phyloP scores from a whole-genome alignment of 2,329 filamentous ascomycete genomes.

The Microcyclospora tardicrescens region DNA sequence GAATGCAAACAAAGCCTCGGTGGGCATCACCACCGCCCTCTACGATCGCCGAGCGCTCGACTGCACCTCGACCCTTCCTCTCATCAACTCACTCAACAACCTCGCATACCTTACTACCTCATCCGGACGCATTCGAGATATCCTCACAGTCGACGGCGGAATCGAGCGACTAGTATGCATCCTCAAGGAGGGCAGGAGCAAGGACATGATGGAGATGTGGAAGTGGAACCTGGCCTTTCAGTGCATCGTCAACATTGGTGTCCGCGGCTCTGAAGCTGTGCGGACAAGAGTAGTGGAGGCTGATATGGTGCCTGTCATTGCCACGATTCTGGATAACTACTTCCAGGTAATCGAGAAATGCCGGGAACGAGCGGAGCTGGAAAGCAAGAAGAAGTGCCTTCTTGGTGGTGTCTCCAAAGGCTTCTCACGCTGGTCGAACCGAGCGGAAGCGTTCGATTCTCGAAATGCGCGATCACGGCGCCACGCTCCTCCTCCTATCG shows the following conservation, averaged over 20 bases:
- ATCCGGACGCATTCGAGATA: slow-evolving; percentile 92
- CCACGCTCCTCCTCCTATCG: slow-evolving; percentile 74
- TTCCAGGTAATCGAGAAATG: slow-evolving; percentile 91
- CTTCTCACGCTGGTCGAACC: slow-evolving; percentile 28
- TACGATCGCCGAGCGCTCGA: slow-evolving; percentile 96
- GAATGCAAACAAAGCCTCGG: slow-evolving; percentile 97
- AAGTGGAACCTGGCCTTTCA: slow-evolving; percentile 99
- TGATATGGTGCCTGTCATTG: slow-evolving; percentile 97
- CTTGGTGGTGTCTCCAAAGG: slow-evolving; percentile 20
- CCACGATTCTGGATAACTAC: slow-evolving; percentile 96
- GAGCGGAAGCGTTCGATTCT: slow-evolving; percentile 22
- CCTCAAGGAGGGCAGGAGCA: slow-evolving; percentile 90
- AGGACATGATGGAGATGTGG: slow-evolving; percentile 99
- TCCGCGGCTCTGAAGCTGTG: slow-evolving; percentile 86
- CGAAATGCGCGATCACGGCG: slow-evolving; percentile 44
- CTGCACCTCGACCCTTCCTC: slow-evolving; percentile 90
- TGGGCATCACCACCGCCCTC: slow-evolving; percentile 94
- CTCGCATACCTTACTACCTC: slow-evolving; percentile 97
- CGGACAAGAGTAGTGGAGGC: slow-evolving; percentile 93
- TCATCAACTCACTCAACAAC: slow-evolving; percentile 98
- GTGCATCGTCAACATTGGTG: slow-evolving; percentile 97
- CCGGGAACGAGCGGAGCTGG: slow-evolving; percentile 71
- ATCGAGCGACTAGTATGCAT: slow-evolving; percentile 96
- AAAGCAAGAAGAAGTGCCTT: slow-evolving; percentile 48
- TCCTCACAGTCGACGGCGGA: slow-evolving; percentile 94